These are phyloP conservation scores for Lophiostoma macrostomum DNA, from an alignment of 495 filamentous ascomycete species.

Conservation along the genomic window DNA sequence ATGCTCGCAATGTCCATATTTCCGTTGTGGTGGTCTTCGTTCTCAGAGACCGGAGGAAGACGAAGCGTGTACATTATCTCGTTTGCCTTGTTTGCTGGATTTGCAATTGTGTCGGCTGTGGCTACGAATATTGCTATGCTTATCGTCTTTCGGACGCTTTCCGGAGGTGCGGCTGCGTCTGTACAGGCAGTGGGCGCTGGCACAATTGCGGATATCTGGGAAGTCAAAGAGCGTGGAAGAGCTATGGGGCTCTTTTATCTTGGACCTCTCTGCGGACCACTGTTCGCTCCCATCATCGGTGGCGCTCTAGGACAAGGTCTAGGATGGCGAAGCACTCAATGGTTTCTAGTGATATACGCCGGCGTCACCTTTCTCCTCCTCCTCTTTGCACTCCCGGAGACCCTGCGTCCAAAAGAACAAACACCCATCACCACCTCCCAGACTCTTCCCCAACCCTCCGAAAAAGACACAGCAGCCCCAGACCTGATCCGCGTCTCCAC, in stretches of 20 bases:
- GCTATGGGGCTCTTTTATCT: slow-evolving; percentile 96
- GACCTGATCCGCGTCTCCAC: slow-evolving; percentile 60
- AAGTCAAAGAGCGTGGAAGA: slow-evolving; percentile 68
- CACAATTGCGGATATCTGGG: slow-evolving; percentile 91
- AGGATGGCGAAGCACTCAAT: slow-evolving; percentile 83
- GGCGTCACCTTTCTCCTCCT: slow-evolving; percentile 44
- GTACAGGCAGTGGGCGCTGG: slow-evolving; percentile 93
- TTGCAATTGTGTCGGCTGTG: slow-evolving; percentile 68
- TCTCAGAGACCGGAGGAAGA: slow-evolving; percentile 74
- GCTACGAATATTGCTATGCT: slow-evolving; percentile 79
- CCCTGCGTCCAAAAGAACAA: slow-evolving; percentile 22
- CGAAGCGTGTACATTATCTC: slow-evolving; percentile 82
- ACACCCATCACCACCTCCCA: neutral
- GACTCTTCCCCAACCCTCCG: neutral
- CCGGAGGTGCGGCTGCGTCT: slow-evolving; percentile 78
- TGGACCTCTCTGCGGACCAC: slow-evolving; percentile 81
- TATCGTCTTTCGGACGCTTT: slow-evolving; percentile 76
- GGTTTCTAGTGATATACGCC: slow-evolving; percentile 81
- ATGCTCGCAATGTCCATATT: slow-evolving; percentile 90
- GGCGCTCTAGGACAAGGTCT: slow-evolving; percentile 67
- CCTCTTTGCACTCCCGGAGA: slow-evolving; percentile 50
- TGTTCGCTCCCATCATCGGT: slow-evolving; percentile 84
- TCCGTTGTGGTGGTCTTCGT: slow-evolving; percentile 91
- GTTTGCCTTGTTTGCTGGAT: slow-evolving; percentile 77
- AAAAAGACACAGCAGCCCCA: slow-evolving; percentile 21